Evolutionary conservation across 2,329 filamentous ascomycete genomes (phyloP).

Genomic region (Kalmusia sp.): DNA sequence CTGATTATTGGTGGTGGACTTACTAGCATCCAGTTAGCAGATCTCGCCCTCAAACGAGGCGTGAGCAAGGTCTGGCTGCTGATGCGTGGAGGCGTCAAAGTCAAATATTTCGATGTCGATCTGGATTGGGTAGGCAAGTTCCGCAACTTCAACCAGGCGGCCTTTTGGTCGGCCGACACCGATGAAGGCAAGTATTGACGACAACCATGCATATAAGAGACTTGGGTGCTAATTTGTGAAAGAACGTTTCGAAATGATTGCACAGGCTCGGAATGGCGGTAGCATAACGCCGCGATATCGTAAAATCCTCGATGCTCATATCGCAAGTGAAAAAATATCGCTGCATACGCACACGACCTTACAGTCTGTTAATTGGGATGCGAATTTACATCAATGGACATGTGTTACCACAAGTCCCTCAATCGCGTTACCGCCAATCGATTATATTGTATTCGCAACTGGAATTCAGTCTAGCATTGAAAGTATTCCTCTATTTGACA

Average conservation of each 20-base stretch:
- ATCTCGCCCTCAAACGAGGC: conserved; percentile 69
- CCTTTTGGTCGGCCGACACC: conserved; percentile 78
- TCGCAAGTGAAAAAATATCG: conserved; percentile 58
- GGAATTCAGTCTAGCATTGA: conserved; percentile 71
- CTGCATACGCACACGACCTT: conserved; percentile 67
- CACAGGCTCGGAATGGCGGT: conserved; percentile 74
- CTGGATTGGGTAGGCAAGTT: conserved; percentile 85
- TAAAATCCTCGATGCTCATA: conserved; percentile 70
- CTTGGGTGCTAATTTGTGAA: background rate
- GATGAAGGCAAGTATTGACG: conserved; percentile 58
- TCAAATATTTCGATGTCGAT: conserved; percentile 81
- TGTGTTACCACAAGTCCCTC: conserved; percentile 56
- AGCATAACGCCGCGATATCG: conserved; percentile 74
- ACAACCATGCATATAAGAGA: background rate
- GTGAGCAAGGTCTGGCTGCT: conserved; percentile 74
- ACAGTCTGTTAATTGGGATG: conserved; percentile 58
- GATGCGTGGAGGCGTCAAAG: conserved; percentile 66
- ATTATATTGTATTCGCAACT: conserved; percentile 80
- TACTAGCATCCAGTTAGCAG: conserved; percentile 76
- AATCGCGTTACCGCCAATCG: conserved; percentile 58
- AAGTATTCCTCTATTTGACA: conserved; percentile 66
- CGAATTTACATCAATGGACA: conserved; percentile 39
- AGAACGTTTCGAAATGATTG: conserved; percentile 72
- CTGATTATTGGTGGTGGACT: conserved; percentile 78
- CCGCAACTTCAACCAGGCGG: conserved; percentile 76